Percentiles rank a stretch among this genome's conserved stretches.
These are phyloP conservation scores for Hypoxylon sp. DNA, from an alignment of 2,329 filamentous ascomycete genomes.

Conservation along the genomic window DNA sequence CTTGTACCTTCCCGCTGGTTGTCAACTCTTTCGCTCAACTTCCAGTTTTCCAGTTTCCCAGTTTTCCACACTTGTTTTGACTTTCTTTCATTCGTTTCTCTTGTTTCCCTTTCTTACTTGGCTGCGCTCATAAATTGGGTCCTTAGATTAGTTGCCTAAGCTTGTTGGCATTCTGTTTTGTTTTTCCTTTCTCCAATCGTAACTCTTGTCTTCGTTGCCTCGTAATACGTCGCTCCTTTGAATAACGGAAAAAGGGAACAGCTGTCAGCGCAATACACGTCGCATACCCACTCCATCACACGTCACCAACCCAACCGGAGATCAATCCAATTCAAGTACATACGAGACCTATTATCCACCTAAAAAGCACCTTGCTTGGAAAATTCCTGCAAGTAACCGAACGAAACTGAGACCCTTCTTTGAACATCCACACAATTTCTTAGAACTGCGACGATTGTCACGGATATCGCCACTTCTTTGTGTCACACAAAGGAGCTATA, in stretches of 20 bases:
- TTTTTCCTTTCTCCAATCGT: slow-evolving; percentile 13
- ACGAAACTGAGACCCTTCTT: slow-evolving; percentile 43
- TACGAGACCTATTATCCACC: slow-evolving; percentile 25
- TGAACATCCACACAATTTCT: slow-evolving; percentile 37
- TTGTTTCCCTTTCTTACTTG: slow-evolving; percentile 26
- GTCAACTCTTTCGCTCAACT: slow-evolving; percentile 27
- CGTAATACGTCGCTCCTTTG: slow-evolving; percentile 34
- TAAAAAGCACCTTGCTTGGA: slow-evolving; percentile 11
- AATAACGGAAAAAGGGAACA: slow-evolving; percentile 29
- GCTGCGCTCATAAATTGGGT: slow-evolving; percentile 22
- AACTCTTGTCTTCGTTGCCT: slow-evolving; percentile 2
- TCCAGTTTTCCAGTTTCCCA: slow-evolving; percentile 20
- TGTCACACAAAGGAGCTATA: slow-evolving; percentile 33
- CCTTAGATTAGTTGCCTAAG: slow-evolving; percentile 6
- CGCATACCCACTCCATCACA: slow-evolving; percentile 41
- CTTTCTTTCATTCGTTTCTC: slow-evolving; percentile 40
- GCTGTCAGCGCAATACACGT: slow-evolving; percentile 36
- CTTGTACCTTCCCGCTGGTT: slow-evolving; percentile 19
- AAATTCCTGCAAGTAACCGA: slow-evolving; percentile 42
- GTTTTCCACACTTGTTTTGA: slow-evolving; percentile 12
- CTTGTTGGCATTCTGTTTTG: slow-evolving; percentile 15
- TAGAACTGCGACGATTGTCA: slow-evolving; percentile 44
- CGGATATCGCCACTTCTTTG: slow-evolving; percentile 39
- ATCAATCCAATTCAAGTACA: slow-evolving; percentile 30
- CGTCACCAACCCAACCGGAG: slow-evolving; percentile 33